These are phyloP conservation scores for Leptosphaerulina australis DNA, from an alignment of 2,329 filamentous ascomycete genomes.

Conservation along the genomic window DNA sequence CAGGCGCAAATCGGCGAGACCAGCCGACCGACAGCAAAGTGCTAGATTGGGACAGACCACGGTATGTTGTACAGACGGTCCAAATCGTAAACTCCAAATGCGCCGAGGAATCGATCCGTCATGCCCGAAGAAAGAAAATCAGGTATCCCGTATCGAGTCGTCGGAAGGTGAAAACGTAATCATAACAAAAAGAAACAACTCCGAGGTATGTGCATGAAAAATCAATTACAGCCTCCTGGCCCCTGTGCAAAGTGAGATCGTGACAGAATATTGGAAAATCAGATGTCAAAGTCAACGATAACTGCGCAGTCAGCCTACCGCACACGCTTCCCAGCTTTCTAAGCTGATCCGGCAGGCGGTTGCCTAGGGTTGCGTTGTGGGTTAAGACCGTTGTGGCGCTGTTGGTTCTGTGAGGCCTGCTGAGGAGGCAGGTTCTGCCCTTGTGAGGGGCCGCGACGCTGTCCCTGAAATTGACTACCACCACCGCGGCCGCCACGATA, in stretches of 20 bases:
- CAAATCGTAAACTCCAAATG: slow-evolving; percentile 42
- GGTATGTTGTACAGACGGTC: slow-evolving; percentile 49
- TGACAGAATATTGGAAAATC: slow-evolving; percentile 30
- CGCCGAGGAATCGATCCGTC: slow-evolving; percentile 45
- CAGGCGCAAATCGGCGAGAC: slow-evolving; percentile 27
- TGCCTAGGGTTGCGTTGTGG: slow-evolving; percentile 45
- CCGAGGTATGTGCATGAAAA: slow-evolving; percentile 37
- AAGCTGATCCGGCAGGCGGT: slow-evolving; percentile 41
- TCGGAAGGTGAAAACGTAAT: slow-evolving; percentile 40
- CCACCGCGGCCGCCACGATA: slow-evolving; percentile 46
- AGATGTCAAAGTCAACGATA: slow-evolving; percentile 34
- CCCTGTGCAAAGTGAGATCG: slow-evolving; percentile 41
- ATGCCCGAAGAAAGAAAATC: slow-evolving; percentile 37
- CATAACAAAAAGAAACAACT: slow-evolving; percentile 36
- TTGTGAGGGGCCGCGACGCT: slow-evolving; percentile 33
- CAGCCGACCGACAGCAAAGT: slow-evolving; percentile 36
- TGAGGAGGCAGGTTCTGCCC: slow-evolving; percentile 22
- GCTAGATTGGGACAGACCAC: slow-evolving; percentile 39
- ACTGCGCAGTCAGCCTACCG: slow-evolving; percentile 38
- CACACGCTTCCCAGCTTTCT: slow-evolving; percentile 19
- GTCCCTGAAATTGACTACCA: slow-evolving; percentile 42
- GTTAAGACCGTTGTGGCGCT: slow-evolving; percentile 45
- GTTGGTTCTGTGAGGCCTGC: slow-evolving; percentile 33
- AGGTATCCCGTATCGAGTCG: slow-evolving; percentile 46
- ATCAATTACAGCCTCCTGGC: slow-evolving; percentile 32